phyloP scores from a whole-genome alignment of 257 asterid genomes.

The Solanum lycopersicoides region DNA sequence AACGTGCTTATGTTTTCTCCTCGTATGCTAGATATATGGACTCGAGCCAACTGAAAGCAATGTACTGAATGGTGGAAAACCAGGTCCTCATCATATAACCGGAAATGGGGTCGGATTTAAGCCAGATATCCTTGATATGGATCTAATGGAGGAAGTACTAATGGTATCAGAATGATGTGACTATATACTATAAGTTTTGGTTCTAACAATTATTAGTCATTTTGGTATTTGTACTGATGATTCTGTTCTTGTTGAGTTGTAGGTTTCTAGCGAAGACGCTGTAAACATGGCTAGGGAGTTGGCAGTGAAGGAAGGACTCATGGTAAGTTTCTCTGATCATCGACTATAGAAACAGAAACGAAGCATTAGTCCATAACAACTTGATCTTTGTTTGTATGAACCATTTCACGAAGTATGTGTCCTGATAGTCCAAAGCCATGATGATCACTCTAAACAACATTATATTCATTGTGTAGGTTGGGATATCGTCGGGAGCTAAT shows the following conservation, averaged over 20 bases:
- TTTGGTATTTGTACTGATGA: not conserved
- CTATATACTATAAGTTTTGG: not conserved
- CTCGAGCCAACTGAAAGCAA: slow-evolving; percentile 92
- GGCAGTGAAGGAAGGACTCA: slow-evolving; percentile 90
- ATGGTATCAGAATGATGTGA: slow-evolving; percentile 33
- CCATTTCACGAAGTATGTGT: not conserved
- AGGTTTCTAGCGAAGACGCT: slow-evolving; percentile 93
- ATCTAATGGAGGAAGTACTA: slow-evolving; percentile 94
- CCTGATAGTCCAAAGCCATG: not conserved
- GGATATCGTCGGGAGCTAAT: slow-evolving; percentile 96
- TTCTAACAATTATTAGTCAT: not conserved
- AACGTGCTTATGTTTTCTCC: not conserved
- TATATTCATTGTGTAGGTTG: slow-evolving; percentile 36
- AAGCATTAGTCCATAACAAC: not conserved
- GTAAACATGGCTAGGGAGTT: slow-evolving; percentile 85
- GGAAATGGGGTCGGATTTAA: slow-evolving; percentile 99
- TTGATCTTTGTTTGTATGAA: not conserved
- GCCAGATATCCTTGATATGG: slow-evolving; percentile 94
- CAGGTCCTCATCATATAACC: slow-evolving; percentile 98
- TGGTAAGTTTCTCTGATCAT: slow-evolving; percentile 27
- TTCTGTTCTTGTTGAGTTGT: not conserved
- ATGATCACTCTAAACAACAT: not conserved
- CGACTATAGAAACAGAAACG: not conserved
- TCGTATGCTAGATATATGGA: slow-evolving; percentile 59
- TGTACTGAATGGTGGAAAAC: slow-evolving; percentile 87